phyloP scores from a whole-genome alignment of 2,329 filamentous ascomycete species.

The Fusarium irregulare region DNA sequence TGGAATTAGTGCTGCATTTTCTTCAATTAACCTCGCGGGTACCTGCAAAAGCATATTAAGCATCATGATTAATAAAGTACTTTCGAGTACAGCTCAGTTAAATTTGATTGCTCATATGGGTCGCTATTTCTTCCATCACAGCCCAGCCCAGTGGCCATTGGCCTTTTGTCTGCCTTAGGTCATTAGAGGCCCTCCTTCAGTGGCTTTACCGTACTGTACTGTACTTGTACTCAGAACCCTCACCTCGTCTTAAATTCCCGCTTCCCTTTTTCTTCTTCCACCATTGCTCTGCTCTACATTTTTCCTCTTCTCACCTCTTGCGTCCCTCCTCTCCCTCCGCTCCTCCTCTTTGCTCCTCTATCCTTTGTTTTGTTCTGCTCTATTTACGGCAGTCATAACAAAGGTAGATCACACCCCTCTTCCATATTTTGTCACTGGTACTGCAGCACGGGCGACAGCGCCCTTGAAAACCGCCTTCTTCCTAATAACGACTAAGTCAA shows the following conservation, averaged over 20 bases:
- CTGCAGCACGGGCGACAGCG: conserved; percentile 38
- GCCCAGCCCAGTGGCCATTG: conserved; percentile 5
- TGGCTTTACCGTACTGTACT: background rate
- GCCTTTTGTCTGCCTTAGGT: background rate
- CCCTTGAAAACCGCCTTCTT: conserved; percentile 26
- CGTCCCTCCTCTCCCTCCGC: background rate
- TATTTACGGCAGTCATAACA: conserved; percentile 33
- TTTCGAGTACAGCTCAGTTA: conserved; percentile 4
- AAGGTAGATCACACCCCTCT: conserved; percentile 24
- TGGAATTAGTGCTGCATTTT: background rate
- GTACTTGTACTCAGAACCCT: conserved; percentile 39
- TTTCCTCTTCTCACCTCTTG: conserved; percentile 24
- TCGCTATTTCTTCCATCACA: conserved; percentile 8
- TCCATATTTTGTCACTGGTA: conserved; percentile 31
- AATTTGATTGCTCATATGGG: conserved; percentile 14
- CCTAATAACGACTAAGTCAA: conserved; percentile 38
- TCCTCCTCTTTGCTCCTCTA: conserved; percentile 3
- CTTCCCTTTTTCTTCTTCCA: conserved; percentile 36
- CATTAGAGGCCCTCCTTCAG: background rate
- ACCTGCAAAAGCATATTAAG: conserved; percentile 4
- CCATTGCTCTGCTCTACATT: conserved; percentile 12
- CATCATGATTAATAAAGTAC: conserved; percentile 22
- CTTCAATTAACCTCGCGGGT: conserved; percentile 17
- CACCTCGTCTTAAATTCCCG: conserved; percentile 46
- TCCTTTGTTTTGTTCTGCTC: conserved; percentile 23